These are phyloP conservation scores for Podila minutissima DNA, from an alignment of 192 early-diverging fungal genomes.

Conservation along the genomic window DNA sequence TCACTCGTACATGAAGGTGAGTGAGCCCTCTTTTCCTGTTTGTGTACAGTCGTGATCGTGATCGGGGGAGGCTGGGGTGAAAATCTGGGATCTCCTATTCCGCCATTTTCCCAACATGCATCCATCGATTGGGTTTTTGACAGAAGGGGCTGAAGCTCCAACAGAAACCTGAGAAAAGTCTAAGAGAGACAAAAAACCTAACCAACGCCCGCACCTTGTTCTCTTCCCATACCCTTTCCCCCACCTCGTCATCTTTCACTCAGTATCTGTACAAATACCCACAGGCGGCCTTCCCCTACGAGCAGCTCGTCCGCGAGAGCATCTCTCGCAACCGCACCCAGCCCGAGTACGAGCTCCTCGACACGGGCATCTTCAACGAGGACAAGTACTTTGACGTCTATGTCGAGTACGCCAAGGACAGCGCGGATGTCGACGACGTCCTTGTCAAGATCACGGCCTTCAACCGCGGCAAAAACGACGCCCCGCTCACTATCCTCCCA, in stretches of 20 bases:
- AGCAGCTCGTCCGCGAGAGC: constrained; percentile 26
- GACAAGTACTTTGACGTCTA: constrained; percentile 54
- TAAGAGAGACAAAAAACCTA: too few relatives aligned
- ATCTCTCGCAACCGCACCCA: constrained; percentile 6
- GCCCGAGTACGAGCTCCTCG: constrained; percentile 37
- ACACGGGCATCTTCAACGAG: constrained; percentile 39
- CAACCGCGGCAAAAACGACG: constrained; percentile 34
- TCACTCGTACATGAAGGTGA: constrained; percentile 53
- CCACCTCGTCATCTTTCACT: neutral
- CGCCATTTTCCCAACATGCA: too few relatives aligned
- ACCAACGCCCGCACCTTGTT: too few relatives aligned
- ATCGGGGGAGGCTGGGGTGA: too few relatives aligned
- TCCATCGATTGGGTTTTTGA: too few relatives aligned
- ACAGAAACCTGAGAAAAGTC: too few relatives aligned
- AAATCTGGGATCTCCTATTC: too few relatives aligned
- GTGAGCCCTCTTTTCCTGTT: too few relatives aligned
- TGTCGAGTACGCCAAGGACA: constrained; percentile 47
- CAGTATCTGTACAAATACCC: constrained; percentile 51
- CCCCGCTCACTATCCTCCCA: constrained; percentile 26
- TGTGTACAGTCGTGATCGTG: too few relatives aligned
- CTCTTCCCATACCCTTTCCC: neutral
- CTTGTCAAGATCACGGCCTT: constrained; percentile 47
- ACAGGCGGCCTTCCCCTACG: constrained; percentile 43
- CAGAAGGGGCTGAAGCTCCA: too few relatives aligned
- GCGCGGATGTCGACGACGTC: constrained; percentile 29